These are phyloP conservation scores for Carallia brachiata DNA, from an alignment of 345 rosid genomes.

Conservation along the genomic window DNA sequence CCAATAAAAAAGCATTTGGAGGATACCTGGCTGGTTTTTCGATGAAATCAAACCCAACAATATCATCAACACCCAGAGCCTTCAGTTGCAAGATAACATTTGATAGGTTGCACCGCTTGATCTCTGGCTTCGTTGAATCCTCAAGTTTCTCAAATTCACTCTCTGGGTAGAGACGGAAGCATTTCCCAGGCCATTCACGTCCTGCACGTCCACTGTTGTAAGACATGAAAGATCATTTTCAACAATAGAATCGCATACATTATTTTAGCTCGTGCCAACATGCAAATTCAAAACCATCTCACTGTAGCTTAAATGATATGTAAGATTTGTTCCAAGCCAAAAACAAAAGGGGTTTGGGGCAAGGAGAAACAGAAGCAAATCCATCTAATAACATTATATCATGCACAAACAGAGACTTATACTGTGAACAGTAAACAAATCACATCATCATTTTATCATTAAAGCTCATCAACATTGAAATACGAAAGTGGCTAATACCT, in stretches of 20 bases:
- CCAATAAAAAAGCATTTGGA: not conserved
- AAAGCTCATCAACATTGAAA: not conserved
- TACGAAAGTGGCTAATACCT: no score
- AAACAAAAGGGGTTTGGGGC: not conserved
- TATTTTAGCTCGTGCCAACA: not conserved
- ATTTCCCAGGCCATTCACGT: constrained; percentile 92
- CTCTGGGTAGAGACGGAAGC: constrained; percentile 91
- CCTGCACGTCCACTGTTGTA: constrained; percentile 89
- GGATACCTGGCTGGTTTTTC: constrained; percentile 85
- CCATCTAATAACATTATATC: not conserved
- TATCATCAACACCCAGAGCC: constrained; percentile 87
- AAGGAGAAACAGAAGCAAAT: not conserved
- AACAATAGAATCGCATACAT: constrained; percentile 5
- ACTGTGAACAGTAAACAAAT: not conserved
- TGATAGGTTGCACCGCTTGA: constrained; percentile 88
- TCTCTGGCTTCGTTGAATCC: constrained; percentile 89
- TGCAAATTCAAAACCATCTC: constrained; percentile 3
- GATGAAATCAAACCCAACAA: constrained; percentile 85
- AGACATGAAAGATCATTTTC: constrained; percentile 14
- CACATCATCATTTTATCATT: not conserved
- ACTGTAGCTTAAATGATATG: not conserved
- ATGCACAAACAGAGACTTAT: not conserved
- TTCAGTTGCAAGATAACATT: constrained; percentile 86
- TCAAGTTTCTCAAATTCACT: constrained; percentile 85
- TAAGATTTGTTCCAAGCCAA: not conserved